phyloP scores from a whole-genome alignment of 371 early-diverging fungal genomes.

The Choanephora cucurbitarum region DNA sequence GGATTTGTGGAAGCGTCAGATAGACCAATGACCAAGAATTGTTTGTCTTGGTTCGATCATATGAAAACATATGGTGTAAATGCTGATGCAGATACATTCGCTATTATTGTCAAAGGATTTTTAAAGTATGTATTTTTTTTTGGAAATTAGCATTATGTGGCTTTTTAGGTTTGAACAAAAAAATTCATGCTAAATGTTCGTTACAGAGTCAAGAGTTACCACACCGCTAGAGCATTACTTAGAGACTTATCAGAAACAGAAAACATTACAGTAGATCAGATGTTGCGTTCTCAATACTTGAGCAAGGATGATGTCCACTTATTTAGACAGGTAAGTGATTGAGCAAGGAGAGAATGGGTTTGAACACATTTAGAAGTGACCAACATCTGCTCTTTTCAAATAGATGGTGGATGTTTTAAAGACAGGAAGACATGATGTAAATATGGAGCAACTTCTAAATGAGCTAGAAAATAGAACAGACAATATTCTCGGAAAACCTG shows the following conservation, averaged over 20 bases:
- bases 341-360: not conserved
- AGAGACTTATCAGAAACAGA: slow-evolving; percentile 63
- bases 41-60: slow-evolving; percentile 76
- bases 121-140: slow-evolving; percentile 59
- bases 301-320: slow-evolving; percentile 43
- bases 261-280: slow-evolving; percentile 38
- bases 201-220: slow-evolving; percentile 51
- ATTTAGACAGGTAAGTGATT: slow-evolving; percentile 50
- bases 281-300: slow-evolving; percentile 47
- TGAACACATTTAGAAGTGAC: no score
- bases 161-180: not conserved
- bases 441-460: slow-evolving; percentile 30
- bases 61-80: slow-evolving; percentile 54
- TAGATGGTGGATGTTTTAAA: slow-evolving; percentile 35
- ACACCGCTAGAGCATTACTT: slow-evolving; percentile 62
- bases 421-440: slow-evolving; percentile 13
- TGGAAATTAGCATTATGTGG: no score
- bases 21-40: slow-evolving; percentile 57
- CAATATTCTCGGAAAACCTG: slow-evolving; percentile 24
- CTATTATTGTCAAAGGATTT: slow-evolving; percentile 73
- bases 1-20: slow-evolving; percentile 59
- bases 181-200: slow-evolving; percentile 3
- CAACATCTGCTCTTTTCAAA: not conserved
- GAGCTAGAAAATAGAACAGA: slow-evolving; percentile 35
- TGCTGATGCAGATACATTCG: slow-evolving; percentile 74